Evolutionary conservation across 352 stramenopile genomes (phyloP).

Genomic region (Globisporangium recalcitrans): DNA sequence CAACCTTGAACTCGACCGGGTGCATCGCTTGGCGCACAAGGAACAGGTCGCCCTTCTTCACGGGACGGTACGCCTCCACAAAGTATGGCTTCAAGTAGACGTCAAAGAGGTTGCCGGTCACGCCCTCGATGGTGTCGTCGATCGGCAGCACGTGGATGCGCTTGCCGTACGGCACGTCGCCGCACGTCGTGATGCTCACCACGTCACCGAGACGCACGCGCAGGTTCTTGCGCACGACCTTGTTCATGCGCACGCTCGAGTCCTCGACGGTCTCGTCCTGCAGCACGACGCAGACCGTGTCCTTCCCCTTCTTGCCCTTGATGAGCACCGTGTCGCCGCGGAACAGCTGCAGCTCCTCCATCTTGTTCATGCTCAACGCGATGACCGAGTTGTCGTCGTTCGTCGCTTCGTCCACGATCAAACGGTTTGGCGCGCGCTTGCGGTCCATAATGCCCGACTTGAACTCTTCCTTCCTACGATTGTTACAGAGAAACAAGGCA

Average conservation of each 20-base stretch:
- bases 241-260: slow-evolving; percentile 98
- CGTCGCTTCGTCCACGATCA: slow-evolving; percentile 97
- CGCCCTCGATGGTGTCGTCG: slow-evolving; percentile 99
- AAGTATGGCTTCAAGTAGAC: slow-evolving; percentile 99
- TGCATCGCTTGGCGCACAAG: slow-evolving; percentile 98
- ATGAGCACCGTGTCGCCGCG: slow-evolving; percentile 98
- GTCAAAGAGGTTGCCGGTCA: slow-evolving; percentile 99
- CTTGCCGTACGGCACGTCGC: slow-evolving; percentile 98
- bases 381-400: slow-evolving; percentile 99
- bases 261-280: slow-evolving; percentile 98
- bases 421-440: slow-evolving; percentile 96
- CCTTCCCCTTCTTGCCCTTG: slow-evolving; percentile 98
- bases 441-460: slow-evolving; percentile 85
- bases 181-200: slow-evolving; percentile 94
- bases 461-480: slow-evolving; percentile 72
- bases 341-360: slow-evolving; percentile 99
- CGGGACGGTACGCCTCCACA: slow-evolving; percentile 97
- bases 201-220: slow-evolving; percentile 97
- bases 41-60: slow-evolving; percentile 99
- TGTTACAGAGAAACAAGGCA: slow-evolving; percentile 22
- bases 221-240: slow-evolving; percentile 99
- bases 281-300: slow-evolving; percentile 98
- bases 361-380: slow-evolving; percentile 89
- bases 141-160: slow-evolving; percentile 98
- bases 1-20: slow-evolving; percentile 99